Percentiles rank a stretch among this genome's conserved stretches.
phyloP scores from a whole-genome alignment of 2,329 filamentous ascomycete genomes.

The Aspergillus sojae region DNA sequence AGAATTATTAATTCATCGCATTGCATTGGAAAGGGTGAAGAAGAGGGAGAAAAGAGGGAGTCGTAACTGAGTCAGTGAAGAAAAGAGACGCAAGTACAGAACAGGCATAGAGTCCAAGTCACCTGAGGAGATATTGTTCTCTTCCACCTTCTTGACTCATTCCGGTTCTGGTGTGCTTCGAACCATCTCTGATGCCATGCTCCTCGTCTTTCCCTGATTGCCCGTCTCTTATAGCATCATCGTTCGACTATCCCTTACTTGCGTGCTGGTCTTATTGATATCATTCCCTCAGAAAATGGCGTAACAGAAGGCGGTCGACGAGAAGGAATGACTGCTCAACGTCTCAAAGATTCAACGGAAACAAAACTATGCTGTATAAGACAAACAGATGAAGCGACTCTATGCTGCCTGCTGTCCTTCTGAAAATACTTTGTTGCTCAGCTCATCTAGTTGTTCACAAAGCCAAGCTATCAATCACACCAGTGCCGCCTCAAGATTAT shows the following conservation, averaged over 20 bases:
- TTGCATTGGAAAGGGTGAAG: not conserved
- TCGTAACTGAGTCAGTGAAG: too few relatives aligned
- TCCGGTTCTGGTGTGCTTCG: not conserved
- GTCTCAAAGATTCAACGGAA: conserved; percentile 18
- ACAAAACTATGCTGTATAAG: conserved; percentile 21
- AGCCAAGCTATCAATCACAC: conserved; percentile 2
- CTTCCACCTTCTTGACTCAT: not conserved
- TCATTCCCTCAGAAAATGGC: conserved; percentile 24
- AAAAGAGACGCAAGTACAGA: not conserved
- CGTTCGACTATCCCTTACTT: conserved; percentile 7
- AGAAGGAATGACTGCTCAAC: conserved; percentile 24
- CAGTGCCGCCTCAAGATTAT: not conserved
- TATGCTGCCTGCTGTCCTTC: conserved; percentile 1
- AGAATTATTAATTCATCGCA: not conserved
- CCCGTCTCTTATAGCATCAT: not conserved
- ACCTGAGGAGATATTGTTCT: not conserved
- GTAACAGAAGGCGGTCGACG: conserved; percentile 18
- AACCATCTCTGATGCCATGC: not conserved
- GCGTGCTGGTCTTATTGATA: conserved; percentile 18
- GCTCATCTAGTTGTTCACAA: not conserved
- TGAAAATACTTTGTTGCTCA: conserved; percentile 4
- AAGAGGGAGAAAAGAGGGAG: not conserved
- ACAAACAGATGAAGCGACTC: conserved; percentile 2
- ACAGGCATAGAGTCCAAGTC: conserved; percentile 5
- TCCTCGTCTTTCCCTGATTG: not conserved